Conservation (phyloP, 495 filamentous ascomycete genomes). For the Terfezia claveryi region DNA sequence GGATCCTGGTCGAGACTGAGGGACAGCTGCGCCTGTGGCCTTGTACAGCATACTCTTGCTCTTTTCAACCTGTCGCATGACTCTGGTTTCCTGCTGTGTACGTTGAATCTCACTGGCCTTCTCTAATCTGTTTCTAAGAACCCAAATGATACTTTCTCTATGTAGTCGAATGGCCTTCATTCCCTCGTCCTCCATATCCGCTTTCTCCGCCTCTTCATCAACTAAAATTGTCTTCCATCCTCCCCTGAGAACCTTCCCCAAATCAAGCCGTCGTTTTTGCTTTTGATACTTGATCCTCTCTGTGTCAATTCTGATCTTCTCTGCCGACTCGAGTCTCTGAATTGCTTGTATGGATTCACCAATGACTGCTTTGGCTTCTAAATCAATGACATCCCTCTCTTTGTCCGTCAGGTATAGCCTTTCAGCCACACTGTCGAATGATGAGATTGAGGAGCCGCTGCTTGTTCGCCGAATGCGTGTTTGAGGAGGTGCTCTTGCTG, state of each 20-base stretch:
- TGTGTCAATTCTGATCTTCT: slow-evolving; percentile 57
- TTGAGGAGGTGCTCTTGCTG: slow-evolving; percentile 24
- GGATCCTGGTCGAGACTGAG: background rate
- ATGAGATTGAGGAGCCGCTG: slow-evolving; percentile 20
- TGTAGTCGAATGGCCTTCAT: slow-evolving; percentile 36
- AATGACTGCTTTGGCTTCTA: slow-evolving; percentile 58
- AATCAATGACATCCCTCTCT: slow-evolving; percentile 61
- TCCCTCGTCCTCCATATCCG: slow-evolving; percentile 39
- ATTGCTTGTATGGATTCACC: slow-evolving; percentile 63
- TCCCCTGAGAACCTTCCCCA: background rate
- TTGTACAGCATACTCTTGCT: slow-evolving; percentile 71
- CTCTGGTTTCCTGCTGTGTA: slow-evolving; percentile 71
- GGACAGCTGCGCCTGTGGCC: slow-evolving; percentile 11
- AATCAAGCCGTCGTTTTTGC: slow-evolving; percentile 29
- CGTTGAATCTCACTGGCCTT: slow-evolving; percentile 54
- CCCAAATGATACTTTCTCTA: slow-evolving; percentile 66
- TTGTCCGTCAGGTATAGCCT: slow-evolving; percentile 34
- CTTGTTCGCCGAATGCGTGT: slow-evolving; percentile 28
- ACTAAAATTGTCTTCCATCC: slow-evolving; percentile 10
- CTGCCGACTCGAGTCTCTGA: slow-evolving; percentile 52
- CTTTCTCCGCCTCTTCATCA: slow-evolving; percentile 37
- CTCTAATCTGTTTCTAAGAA: slow-evolving; percentile 50
- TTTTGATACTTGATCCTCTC: slow-evolving; percentile 39
- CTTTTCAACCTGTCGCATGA: slow-evolving; percentile 68
- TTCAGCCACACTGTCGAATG: slow-evolving; percentile 21